Evolutionary conservation across 345 rosid species (phyloP).

Genomic region (Adansonia digitata): DNA sequence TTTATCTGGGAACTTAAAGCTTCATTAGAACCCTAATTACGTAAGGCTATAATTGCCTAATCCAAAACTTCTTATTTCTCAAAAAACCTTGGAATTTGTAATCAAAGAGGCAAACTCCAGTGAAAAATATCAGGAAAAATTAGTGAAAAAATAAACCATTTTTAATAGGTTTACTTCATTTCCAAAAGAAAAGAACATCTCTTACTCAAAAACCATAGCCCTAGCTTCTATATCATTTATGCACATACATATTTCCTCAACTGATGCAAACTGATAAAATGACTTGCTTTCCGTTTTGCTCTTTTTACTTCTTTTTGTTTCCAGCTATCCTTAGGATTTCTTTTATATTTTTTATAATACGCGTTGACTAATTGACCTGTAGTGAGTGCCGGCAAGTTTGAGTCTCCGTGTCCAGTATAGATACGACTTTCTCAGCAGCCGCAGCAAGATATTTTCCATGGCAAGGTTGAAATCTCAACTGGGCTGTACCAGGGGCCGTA

Average conservation of each 20-base stretch:
- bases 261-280: neutral
- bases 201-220: neutral
- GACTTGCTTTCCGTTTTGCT: neutral
- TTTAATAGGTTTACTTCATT: no score
- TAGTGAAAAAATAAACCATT: no score
- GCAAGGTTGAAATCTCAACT: slow-evolving; percentile 83
- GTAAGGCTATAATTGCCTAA: neutral
- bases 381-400: slow-evolving; percentile 62
- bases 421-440: slow-evolving; percentile 70
- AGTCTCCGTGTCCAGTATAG: slow-evolving; percentile 84
- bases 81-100: neutral
- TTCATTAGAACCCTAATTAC: neutral
- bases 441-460: slow-evolving; percentile 87
- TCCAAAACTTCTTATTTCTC: neutral
- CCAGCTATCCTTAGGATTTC: neutral
- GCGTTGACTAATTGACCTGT: slow-evolving; percentile 40
- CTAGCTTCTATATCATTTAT: neutral
- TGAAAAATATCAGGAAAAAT: neutral
- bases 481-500: slow-evolving; percentile 60
- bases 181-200: neutral
- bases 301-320: neutral
- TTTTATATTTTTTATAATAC: neutral
- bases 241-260: neutral
- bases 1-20: neutral
- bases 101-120: neutral